Evolutionary conservation across 179 eudicot species (phyloP), one percentile per base, ranked within the genome.

Genomic region (Carnegiea gigantea): DNA sequence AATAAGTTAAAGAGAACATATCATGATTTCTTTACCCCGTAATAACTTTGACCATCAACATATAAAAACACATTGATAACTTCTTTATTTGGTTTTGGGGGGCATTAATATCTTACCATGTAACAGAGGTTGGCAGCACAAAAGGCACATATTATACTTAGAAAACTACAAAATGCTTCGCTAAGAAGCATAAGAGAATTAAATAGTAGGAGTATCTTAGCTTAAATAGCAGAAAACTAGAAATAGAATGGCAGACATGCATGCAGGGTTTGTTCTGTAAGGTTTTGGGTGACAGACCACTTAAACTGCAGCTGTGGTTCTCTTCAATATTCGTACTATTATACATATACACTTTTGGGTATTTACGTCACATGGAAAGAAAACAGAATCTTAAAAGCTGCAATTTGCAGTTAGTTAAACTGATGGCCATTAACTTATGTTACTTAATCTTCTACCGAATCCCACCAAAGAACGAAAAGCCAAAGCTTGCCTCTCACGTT

Each of bases 301-400:
- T 8, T 54, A 83, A 83, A 79, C 83, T 83, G 85, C 85, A 71
- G 75, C 17, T 20, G 76, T 83, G 80, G 85, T 70, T 83, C 85
- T 67, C 20, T 18, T 48, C 9, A 10, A 28, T 38, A 40, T 73
- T 21, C 24, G 8, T 73, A 43, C 11, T 40, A n/a, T 43, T 30
- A 44, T 33, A 15, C 54, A 40, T 40, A 7, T 40, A 5, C 9
- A 40, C 44, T 62, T 23, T 62, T 57, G 21, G 62, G 62, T 20
- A 18, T 4, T 57, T 57, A 18, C 44, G 6, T 7, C 6, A 40
- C 44, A 40, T 40, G n/a, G 8, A 13, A 57, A 20, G 14, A 9
- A 60, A 11, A 48, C 7, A 60, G 12, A 60, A n/a, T 60, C 67
- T 21, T n/a, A 60, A 11, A 28, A 40, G 28, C 54, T 48, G 36